A percentile compares a stretch with the other conserved stretches of the same genome.
phyloP scores from a whole-genome alignment of 805 yeast species.

The Candida awuae region DNA sequence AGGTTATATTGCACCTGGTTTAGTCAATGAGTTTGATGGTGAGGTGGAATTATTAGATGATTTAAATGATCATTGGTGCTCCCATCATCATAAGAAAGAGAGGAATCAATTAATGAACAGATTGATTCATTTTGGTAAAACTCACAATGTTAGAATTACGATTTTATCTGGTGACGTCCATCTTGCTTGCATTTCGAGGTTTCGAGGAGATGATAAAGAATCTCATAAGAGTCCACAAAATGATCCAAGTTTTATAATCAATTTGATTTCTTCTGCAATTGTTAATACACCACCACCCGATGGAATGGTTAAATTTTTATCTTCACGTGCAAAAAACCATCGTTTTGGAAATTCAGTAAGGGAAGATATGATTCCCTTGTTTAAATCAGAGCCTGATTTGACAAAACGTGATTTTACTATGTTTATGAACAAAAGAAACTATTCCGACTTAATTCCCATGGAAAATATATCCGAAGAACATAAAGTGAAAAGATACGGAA shows the following conservation, averaged over 20 bases:
- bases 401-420: constrained; percentile 34
- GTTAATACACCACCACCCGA: constrained; percentile 90
- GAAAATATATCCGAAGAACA: constrained; percentile 25
- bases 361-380: constrained; percentile 76
- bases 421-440: constrained; percentile 61
- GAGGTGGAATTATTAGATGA: constrained; percentile 87
- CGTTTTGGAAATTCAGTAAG: constrained; percentile 47
- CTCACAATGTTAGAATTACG: constrained; percentile 63
- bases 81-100: constrained; percentile 76
- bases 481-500: constrained; percentile 24
- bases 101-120: constrained; percentile 60
- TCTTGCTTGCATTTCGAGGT: constrained; percentile 73
- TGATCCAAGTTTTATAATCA: constrained; percentile 73
- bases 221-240: constrained; percentile 46
- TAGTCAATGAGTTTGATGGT: constrained; percentile 90
- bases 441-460: constrained; percentile 58
- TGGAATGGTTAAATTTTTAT: constrained; percentile 67
- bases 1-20: constrained; percentile 58
- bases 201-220: constrained; percentile 45
- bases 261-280: constrained; percentile 84
- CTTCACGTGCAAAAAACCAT: constrained; percentile 62
- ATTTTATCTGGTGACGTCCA: constrained; percentile 93
- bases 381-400: constrained; percentile 52
- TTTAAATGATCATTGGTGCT: constrained; percentile 95
- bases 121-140: constrained; percentile 59